Evolutionary conservation across 345 rosid species (phyloP).

Genomic region (Anacardium occidentale): DNA sequence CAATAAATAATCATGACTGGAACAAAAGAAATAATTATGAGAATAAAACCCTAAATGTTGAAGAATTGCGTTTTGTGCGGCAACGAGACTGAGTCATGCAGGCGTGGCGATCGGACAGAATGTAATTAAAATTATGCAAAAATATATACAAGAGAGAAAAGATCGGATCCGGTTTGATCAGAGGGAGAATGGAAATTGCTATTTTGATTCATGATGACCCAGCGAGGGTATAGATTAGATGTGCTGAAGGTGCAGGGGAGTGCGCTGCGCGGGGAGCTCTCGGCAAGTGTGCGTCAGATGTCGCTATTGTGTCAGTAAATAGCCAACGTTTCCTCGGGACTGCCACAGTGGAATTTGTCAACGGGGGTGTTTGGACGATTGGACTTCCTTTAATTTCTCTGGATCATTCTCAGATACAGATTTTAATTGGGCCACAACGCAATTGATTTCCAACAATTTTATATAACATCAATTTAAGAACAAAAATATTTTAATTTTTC

Average conservation of each 20-base stretch:
- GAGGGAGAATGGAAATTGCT: slow-evolving; percentile 23
- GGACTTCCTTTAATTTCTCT: neutral
- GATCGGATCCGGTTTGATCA: slow-evolving; percentile 73
- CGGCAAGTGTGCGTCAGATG: slow-evolving; percentile 30
- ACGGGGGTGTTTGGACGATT: slow-evolving; percentile 2
- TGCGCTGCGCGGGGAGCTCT: neutral
- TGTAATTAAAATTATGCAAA: neutral
- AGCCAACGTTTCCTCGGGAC: slow-evolving; percentile 24
- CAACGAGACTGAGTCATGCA: slow-evolving; percentile 32
- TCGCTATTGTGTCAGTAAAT: slow-evolving; percentile 21
- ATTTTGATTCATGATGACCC: slow-evolving; percentile 37
- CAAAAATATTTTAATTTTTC: too few species aligned
- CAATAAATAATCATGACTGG: neutral
- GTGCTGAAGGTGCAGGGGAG: slow-evolving; percentile 30
- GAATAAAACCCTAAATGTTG: slow-evolving; percentile 22
- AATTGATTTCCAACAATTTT: too few species aligned
- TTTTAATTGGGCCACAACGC: slow-evolving; percentile 1
- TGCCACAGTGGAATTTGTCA: slow-evolving; percentile 7
- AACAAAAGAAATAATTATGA: neutral
- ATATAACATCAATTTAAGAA: too few species aligned
- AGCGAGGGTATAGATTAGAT: slow-evolving; percentile 26
- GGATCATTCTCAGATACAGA: neutral
- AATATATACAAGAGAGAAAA: slow-evolving; percentile 13
- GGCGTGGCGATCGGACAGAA: slow-evolving; percentile 25
- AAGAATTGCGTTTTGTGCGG: slow-evolving; percentile 13